phyloP scores from a whole-genome alignment of 306 rosid species.

The Prunus fruticosa region DNA sequence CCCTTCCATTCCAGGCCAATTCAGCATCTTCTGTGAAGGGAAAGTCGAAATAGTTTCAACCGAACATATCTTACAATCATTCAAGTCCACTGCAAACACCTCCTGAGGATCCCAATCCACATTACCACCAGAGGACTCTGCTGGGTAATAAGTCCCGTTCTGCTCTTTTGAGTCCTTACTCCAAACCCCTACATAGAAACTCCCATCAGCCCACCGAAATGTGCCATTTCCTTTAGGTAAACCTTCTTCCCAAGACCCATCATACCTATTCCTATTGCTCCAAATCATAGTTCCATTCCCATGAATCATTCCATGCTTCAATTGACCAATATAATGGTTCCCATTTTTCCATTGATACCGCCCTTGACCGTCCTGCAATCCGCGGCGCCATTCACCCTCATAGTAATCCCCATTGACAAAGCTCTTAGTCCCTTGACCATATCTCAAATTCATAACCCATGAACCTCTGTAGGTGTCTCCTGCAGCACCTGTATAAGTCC shows the following conservation, averaged over 20 bases:
- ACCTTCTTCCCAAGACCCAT: conserved; percentile 85
- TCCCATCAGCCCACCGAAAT: conserved; percentile 62
- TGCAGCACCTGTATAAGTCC: conserved; percentile 64
- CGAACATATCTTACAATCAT: conserved; percentile 41
- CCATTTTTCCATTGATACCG: conserved; percentile 86
- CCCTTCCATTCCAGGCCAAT: conserved; percentile 34
- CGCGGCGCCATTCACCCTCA: conserved; percentile 90
- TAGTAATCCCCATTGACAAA: conserved; percentile 79
- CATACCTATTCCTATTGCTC: conserved; percentile 68
- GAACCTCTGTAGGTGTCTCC: conserved; percentile 74
- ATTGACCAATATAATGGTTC: conserved; percentile 68
- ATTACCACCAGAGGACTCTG: conserved; percentile 28
- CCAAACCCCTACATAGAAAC: conserved; percentile 79
- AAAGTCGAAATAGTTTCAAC: conserved; percentile 55
- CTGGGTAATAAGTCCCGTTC: conserved; percentile 59
- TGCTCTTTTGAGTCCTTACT: conserved; percentile 53
- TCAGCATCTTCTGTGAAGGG: conserved; percentile 70
- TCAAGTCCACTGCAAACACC: conserved; percentile 39
- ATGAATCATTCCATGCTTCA: conserved; percentile 64
- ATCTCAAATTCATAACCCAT: conserved; percentile 80
- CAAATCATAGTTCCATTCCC: conserved; percentile 77
- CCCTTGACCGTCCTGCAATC: conserved; percentile 77
- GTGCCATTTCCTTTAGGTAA: conserved; percentile 84
- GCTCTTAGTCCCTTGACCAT: conserved; percentile 67
- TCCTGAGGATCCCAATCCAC: conserved; percentile 70